phyloP scores from a whole-genome alignment of 257 asterid species.

The Coffea canephora region DNA sequence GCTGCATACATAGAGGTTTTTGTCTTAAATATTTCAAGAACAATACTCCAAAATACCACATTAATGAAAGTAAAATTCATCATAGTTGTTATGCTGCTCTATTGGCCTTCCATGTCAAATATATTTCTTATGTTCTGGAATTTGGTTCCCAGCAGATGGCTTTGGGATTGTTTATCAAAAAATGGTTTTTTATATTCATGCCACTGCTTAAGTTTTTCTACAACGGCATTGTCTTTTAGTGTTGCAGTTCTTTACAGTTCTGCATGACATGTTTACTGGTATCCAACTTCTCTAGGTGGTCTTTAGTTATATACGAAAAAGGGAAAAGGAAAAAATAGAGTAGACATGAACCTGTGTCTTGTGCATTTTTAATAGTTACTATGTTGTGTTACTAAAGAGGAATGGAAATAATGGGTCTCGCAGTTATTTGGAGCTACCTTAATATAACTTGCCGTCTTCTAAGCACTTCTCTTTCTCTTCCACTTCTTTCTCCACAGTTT shows the following conservation, averaged over 20 bases:
- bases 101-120: background rate
- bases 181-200: background rate
- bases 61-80: background rate
- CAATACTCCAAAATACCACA: background rate
- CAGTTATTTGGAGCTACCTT: background rate
- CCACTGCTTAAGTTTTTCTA: background rate
- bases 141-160: background rate
- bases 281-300: background rate
- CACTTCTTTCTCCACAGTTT: background rate
- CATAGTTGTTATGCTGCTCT: background rate
- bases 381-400: background rate
- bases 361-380: background rate
- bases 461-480: background rate
- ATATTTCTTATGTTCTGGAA: background rate
- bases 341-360: background rate
- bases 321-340: background rate
- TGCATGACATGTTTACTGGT: background rate
- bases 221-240: background rate
- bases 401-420: background rate
- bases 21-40: background rate
- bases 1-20: slow-evolving; percentile 87
- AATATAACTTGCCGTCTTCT: background rate
- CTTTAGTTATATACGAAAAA: background rate
- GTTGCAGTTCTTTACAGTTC: background rate
- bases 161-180: background rate